phyloP scores from a whole-genome alignment of 345 rosid species.

The Eutrema heterophyllum region DNA sequence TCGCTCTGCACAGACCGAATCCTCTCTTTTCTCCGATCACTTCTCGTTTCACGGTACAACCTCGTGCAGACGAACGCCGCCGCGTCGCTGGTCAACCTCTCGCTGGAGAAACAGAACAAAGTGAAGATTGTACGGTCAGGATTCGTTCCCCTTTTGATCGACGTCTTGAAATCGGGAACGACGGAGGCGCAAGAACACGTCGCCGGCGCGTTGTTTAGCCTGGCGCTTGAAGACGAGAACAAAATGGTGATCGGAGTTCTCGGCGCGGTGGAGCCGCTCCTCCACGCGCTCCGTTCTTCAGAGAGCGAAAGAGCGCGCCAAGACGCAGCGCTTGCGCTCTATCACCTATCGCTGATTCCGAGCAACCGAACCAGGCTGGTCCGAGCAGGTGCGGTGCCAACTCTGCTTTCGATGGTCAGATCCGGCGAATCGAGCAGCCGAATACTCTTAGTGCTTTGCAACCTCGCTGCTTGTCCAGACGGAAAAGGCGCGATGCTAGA shows the following conservation, averaged over 20 bases:
- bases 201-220: conserved; percentile 72
- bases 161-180: conserved; percentile 66
- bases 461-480: conserved; percentile 61
- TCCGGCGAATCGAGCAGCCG: conserved; percentile 48
- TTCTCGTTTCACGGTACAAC: conserved; percentile 56
- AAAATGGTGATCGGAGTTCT: conserved; percentile 85
- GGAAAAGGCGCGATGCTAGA: conserved; percentile 72
- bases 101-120: conserved; percentile 68
- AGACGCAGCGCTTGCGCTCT: conserved; percentile 73
- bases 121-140: conserved; percentile 74
- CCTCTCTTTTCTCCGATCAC: conserved; percentile 47
- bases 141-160: conserved; percentile 57
- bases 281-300: conserved; percentile 56
- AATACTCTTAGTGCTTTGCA: conserved; percentile 52
- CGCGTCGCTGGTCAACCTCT: conserved; percentile 77
- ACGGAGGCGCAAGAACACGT: conserved; percentile 82
- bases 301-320: conserved; percentile 59
- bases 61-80: conserved; percentile 68
- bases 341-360: conserved; percentile 66
- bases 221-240: conserved; percentile 77
- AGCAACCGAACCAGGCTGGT: conserved; percentile 61
- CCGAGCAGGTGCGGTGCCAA: conserved; percentile 56
- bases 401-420: conserved; percentile 55
- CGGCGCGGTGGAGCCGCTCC: conserved; percentile 77
- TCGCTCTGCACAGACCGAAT: conserved; percentile 53